A percentile compares a stretch with the other conserved stretches of the same genome.
These are phyloP conservation scores for Lentinus tigrinus DNA, from an alignment of 768 basidiomycete species.

Conservation along the genomic window DNA sequence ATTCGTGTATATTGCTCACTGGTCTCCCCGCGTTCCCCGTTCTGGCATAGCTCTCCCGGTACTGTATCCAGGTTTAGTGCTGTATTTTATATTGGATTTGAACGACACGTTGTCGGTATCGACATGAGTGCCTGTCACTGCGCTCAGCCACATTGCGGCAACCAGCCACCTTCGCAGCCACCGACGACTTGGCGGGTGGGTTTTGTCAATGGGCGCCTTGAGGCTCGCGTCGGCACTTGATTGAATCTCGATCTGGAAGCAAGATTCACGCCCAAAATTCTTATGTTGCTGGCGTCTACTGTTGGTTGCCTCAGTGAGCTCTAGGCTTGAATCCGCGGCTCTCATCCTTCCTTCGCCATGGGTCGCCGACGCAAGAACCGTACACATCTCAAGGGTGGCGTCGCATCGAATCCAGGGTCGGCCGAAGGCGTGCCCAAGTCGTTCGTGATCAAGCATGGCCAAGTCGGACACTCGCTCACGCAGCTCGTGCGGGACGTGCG, in stretches of 20 bases:
- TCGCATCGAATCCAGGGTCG: conserved; percentile 32
- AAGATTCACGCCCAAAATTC: neutral
- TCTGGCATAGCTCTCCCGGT: conserved; percentile 2
- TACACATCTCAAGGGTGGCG: conserved; percentile 71
- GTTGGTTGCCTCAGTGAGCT: neutral
- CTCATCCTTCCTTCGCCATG: conserved; percentile 41
- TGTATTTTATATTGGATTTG: conserved; percentile 15
- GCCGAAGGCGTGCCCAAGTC: conserved; percentile 68
- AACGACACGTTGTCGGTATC: neutral
- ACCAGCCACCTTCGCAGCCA: neutral
- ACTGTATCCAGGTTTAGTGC: conserved; percentile 18
- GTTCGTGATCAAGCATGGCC: conserved; percentile 95
- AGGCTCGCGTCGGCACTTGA: neutral
- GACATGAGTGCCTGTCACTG: neutral
- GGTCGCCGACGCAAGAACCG: conserved; percentile 75
- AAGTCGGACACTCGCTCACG: conserved; percentile 81
- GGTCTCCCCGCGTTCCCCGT: neutral
- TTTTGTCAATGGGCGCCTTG: neutral
- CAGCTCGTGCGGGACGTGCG: conserved; percentile 92
- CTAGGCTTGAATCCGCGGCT: neutral
- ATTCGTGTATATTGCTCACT: conserved; percentile 16
- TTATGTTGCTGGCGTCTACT: neutral
- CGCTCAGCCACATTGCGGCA: neutral
- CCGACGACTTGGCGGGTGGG: neutral
- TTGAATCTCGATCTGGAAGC: conserved; percentile 11